A percentile compares a stretch with the other conserved stretches of the same genome.
Evolutionary conservation across 257 asterid genomes (phyloP).

Genomic region (Linderniella brevidens): DNA sequence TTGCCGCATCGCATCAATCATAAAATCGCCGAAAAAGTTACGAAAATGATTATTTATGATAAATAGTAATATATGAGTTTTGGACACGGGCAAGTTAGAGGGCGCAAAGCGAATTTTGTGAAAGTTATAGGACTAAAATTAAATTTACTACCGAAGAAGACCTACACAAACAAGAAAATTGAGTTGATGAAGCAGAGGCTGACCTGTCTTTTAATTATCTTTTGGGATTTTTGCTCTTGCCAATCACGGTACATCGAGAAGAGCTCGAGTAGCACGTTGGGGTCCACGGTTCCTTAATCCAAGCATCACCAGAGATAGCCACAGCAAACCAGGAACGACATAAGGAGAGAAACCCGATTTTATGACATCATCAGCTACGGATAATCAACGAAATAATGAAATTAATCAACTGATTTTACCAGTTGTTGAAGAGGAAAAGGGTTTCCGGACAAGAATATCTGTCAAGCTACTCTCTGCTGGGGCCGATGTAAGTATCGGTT

Average conservation of each 20-base stretch:
- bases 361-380: too few relatives aligned
- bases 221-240: slow-evolving; percentile 65
- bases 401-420: slow-evolving; percentile 20
- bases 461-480: slow-evolving; percentile 78
- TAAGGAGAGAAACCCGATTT: too few relatives aligned
- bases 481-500: slow-evolving; percentile 58
- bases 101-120: too few relatives aligned
- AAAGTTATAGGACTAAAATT: too few relatives aligned
- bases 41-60: too few relatives aligned
- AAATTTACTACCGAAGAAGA: too few relatives aligned
- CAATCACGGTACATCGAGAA: slow-evolving; percentile 66
- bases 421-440: slow-evolving; percentile 44
- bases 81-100: too few relatives aligned
- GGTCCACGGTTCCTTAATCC: slow-evolving; percentile 49
- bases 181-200: background rate
- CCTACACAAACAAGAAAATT: background rate
- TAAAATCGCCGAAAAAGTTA: too few relatives aligned
- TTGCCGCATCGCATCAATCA: too few relatives aligned
- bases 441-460: slow-evolving; percentile 62
- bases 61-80: too few relatives aligned
- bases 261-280: slow-evolving; percentile 80
- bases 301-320: slow-evolving; percentile 8
- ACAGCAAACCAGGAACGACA: slow-evolving; percentile 1
- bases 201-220: slow-evolving; percentile 65
- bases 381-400: too few relatives aligned